Conservation (phyloP, 495 filamentous ascomycete genomes). For the Margaritispora aquatica region DNA sequence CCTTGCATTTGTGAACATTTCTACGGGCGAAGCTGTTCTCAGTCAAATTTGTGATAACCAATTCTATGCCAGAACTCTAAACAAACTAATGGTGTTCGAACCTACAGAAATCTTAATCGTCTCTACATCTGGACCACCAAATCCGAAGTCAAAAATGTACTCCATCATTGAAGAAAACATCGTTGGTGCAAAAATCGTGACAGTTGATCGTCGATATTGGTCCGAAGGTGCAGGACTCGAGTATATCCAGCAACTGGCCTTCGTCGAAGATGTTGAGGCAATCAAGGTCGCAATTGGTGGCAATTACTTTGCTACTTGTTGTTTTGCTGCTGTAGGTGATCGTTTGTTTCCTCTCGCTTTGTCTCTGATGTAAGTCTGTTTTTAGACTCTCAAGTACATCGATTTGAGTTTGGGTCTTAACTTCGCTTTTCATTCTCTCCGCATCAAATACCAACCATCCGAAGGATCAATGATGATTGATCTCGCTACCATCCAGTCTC, state of each 20-base stretch:
- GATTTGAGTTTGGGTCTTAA: conserved; percentile 53
- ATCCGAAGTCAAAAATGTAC: conserved; percentile 67
- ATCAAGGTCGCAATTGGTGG: conserved; percentile 71
- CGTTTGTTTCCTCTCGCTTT: conserved; percentile 4
- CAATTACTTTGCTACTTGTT: conserved; percentile 88
- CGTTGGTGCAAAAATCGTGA: conserved; percentile 45
- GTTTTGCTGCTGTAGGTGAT: conserved; percentile 67
- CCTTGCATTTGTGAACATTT: conserved; percentile 81
- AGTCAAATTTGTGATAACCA: conserved; percentile 90
- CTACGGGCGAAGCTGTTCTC: conserved; percentile 71
- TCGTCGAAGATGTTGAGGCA: conserved; percentile 68
- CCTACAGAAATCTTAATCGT: conserved; percentile 71
- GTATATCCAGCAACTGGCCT: conserved; percentile 72
- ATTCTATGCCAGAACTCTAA: conserved; percentile 76
- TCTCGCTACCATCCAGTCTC: conserved; percentile 70
- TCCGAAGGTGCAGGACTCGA: conserved; percentile 76
- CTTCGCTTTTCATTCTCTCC: conserved; percentile 71
- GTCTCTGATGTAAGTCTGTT: conserved; percentile 16
- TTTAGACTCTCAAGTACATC: conserved; percentile 73
- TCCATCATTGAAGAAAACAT: conserved; percentile 69
- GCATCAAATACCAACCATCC: conserved; percentile 81
- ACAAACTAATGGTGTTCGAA: conserved; percentile 74
- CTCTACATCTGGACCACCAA: conserved; percentile 53
- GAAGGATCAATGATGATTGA: conserved; percentile 95
- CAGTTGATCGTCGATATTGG: conserved; percentile 80